Evolutionary conservation across 495 filamentous ascomycete species (phyloP).

Genomic region (Talaromyces stipitatus): DNA sequence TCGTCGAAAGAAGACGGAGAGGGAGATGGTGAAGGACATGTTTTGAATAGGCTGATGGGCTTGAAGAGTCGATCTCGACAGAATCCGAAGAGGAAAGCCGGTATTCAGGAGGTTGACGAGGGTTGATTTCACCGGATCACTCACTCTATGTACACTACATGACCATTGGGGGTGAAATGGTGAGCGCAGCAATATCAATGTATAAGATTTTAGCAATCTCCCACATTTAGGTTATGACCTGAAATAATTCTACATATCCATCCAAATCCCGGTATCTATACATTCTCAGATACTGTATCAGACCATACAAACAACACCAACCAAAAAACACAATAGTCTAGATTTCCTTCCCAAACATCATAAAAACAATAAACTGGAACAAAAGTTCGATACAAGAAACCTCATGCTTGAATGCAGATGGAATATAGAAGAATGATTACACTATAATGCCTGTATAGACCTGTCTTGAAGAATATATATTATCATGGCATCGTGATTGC

Average conservation of each 20-base stretch:
- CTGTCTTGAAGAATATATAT: slow-evolving; percentile 5
- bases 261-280: no score
- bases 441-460: slow-evolving; percentile 2
- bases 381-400: not conserved
- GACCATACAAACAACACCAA: not conserved
- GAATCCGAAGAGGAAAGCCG: slow-evolving; percentile 27
- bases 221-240: not conserved
- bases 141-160: not conserved
- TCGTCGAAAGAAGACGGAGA: not conserved
- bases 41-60: slow-evolving; percentile 35
- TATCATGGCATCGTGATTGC: slow-evolving; percentile 20
- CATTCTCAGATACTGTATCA: no score
- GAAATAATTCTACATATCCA: not conserved
- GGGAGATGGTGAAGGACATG: slow-evolving; percentile 13
- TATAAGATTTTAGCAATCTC: not conserved
- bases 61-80: not conserved
- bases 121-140: slow-evolving; percentile 7
- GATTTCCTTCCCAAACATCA: not conserved
- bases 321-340: no score
- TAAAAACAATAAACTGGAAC: not conserved
- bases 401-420: not conserved
- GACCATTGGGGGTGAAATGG: not conserved
- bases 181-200: not conserved
- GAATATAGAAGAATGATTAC: not conserved
- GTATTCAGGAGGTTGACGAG: slow-evolving; percentile 35